Percentiles rank a stretch among this genome's conserved stretches.
These are phyloP conservation scores for Tulasnella sp. DNA, from an alignment of 768 basidiomycete species.

Conservation along the genomic window DNA sequence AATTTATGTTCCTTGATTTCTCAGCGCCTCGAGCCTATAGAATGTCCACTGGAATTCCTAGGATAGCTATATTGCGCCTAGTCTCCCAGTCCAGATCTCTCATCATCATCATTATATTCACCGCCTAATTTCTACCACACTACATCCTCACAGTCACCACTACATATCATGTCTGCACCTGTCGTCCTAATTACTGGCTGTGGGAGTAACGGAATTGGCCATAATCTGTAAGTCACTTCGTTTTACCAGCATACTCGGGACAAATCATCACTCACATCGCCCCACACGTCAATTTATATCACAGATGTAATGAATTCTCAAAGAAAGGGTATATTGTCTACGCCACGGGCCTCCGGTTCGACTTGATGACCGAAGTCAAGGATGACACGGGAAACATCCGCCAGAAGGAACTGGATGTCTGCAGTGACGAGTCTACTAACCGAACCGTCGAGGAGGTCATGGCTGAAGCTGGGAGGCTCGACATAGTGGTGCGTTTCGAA, in stretches of 20 bases:
- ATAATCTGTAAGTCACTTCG: constrained; percentile 37
- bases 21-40: no score
- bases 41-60: no score
- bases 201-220: constrained; percentile 63
- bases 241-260: no score
- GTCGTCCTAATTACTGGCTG: constrained; percentile 61
- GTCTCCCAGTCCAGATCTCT: no score
- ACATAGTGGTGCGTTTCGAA: constrained; percentile 47
- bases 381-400: constrained; percentile 28
- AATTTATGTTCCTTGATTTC: no score
- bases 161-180: background rate
- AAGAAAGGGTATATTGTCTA: constrained; percentile 59
- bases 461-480: constrained; percentile 48
- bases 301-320: constrained; percentile 60
- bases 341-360: constrained; percentile 57
- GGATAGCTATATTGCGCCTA: no score
- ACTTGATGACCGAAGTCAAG: constrained; percentile 49
- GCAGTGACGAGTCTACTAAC: constrained; percentile 44
- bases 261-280: background rate
- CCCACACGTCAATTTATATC: background rate
- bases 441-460: constrained; percentile 42
- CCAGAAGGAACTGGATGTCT: constrained; percentile 51
- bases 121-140: no score
- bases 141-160: no score
- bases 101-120: no score